Percentiles rank a stretch among this genome's conserved stretches.
These are phyloP conservation scores for Onygenales sp. DNA, from an alignment of 2,329 filamentous ascomycete genomes.

Conservation along the genomic window DNA sequence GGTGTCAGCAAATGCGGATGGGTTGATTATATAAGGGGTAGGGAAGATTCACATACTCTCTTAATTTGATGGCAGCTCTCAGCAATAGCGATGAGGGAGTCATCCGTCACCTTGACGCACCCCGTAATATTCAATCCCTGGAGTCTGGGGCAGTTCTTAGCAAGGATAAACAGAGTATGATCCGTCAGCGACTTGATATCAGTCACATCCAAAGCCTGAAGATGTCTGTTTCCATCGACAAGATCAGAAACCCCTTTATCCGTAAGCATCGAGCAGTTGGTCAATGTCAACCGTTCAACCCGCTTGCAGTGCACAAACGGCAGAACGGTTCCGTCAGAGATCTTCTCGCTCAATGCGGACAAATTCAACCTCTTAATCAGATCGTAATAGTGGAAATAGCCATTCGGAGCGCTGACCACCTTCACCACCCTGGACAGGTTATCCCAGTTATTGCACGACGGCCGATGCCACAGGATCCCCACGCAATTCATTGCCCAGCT, in stretches of 20 bases:
- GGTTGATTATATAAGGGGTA: not conserved
- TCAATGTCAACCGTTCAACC: conserved; percentile 85
- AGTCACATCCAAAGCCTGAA: conserved; percentile 86
- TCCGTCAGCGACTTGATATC: conserved; percentile 73
- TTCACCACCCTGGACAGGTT: conserved; percentile 73
- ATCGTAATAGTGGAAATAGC: conserved; percentile 80
- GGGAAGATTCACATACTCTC: conserved; percentile 47
- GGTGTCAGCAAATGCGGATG: conserved; percentile 21
- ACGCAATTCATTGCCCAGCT: conserved; percentile 89
- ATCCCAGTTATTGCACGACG: conserved; percentile 77
- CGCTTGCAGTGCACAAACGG: conserved; percentile 78
- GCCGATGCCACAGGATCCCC: conserved; percentile 88
- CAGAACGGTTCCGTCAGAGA: conserved; percentile 83
- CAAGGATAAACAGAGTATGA: conserved; percentile 65
- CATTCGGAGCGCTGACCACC: conserved; percentile 61
- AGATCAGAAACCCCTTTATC: conserved; percentile 75
- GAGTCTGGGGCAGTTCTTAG: conserved; percentile 70
- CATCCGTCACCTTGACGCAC: conserved; percentile 75
- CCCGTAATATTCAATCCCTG: conserved; percentile 90
- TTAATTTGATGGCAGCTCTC: conserved; percentile 79
- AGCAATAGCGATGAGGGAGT: conserved; percentile 72
- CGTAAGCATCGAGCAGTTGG: conserved; percentile 75
- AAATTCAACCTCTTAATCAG: conserved; percentile 90
- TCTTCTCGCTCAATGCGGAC: conserved; percentile 61
- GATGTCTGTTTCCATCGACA: conserved; percentile 65